These are phyloP conservation scores for Chaetothyriales sp. DNA, from an alignment of 2,329 filamentous ascomycete species.

Conservation along the genomic window DNA sequence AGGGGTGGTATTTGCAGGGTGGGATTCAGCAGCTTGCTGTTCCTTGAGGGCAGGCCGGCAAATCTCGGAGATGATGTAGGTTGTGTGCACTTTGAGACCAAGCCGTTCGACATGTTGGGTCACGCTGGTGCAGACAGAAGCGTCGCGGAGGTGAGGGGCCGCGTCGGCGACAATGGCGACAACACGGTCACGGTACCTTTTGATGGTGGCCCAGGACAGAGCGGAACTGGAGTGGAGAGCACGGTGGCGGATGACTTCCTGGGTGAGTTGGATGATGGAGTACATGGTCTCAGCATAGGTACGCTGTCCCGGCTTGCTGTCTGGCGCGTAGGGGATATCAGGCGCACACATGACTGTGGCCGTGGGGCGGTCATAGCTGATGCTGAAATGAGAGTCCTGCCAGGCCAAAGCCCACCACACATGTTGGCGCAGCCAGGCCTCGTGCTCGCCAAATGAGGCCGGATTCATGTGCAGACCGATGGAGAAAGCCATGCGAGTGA, in stretches of 20 bases:
- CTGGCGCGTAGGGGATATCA: constrained; percentile 34
- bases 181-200: constrained; percentile 42
- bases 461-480: constrained; percentile 46
- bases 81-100: constrained; percentile 45
- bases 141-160: constrained; percentile 42
- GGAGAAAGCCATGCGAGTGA: constrained; percentile 44
- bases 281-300: constrained; percentile 45
- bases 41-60: constrained; percentile 46
- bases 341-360: constrained; percentile 39
- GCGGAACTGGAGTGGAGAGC: constrained; percentile 39
- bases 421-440: constrained; percentile 31
- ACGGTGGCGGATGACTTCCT: constrained; percentile 46
- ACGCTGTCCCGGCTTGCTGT: constrained; percentile 33
- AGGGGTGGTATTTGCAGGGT: constrained; percentile 4
- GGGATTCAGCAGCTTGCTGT: constrained; percentile 26
- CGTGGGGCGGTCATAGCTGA: constrained; percentile 46
- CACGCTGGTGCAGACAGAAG: constrained; percentile 24
- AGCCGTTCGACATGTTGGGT: constrained; percentile 45
- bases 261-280: constrained; percentile 36
- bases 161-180: constrained; percentile 43
- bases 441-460: constrained; percentile 35
- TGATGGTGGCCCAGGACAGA: constrained; percentile 39
- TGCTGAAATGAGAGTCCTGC: constrained; percentile 49
- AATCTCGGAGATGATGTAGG: constrained; percentile 47
- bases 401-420: constrained; percentile 47